A percentile compares a stretch with the other conserved stretches of the same genome.
Evolutionary conservation across 2,329 filamentous ascomycete species (phyloP).

Genomic region (Xylaria sp.): DNA sequence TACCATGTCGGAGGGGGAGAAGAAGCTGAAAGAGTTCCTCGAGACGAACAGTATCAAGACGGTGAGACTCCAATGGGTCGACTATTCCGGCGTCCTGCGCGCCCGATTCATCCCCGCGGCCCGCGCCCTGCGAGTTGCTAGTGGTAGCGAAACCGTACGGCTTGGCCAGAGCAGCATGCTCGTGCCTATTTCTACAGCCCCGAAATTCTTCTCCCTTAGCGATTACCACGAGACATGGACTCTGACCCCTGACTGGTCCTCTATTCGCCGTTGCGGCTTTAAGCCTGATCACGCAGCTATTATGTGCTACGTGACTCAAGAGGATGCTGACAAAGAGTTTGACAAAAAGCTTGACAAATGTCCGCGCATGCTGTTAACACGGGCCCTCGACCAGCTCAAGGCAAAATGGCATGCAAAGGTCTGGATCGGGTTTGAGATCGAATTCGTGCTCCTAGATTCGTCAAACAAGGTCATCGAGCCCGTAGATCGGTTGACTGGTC

Average conservation of each 20-base stretch:
- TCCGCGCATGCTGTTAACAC: slow-evolving; percentile 4
- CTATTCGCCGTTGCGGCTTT: slow-evolving; percentile 22
- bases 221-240: slow-evolving; percentile 19
- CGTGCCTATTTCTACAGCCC: slow-evolving; percentile 22
- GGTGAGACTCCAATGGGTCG: slow-evolving; percentile 29
- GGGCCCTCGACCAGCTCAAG: background rate
- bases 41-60: background rate
- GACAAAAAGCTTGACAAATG: slow-evolving; percentile 19
- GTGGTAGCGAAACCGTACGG: background rate
- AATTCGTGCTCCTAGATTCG: slow-evolving; percentile 25
- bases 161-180: slow-evolving; percentile 26
- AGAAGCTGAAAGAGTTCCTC: slow-evolving; percentile 20
- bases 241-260: slow-evolving; percentile 26
- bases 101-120: slow-evolving; percentile 15
- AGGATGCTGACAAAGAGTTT: background rate
- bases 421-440: slow-evolving; percentile 29
- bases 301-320: slow-evolving; percentile 24
- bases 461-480: slow-evolving; percentile 6
- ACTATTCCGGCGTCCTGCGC: slow-evolving; percentile 29
- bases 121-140: slow-evolving; percentile 19
- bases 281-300: slow-evolving; percentile 2
- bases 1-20: too few species aligned
- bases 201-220: slow-evolving; percentile 9
- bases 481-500: slow-evolving; percentile 16
- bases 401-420: background rate